A percentile compares a stretch with the other conserved stretches of the same genome.
Evolutionary conservation across 2,329 filamentous ascomycete genomes (phyloP).

Genomic region (Xylariaceae sp.): DNA sequence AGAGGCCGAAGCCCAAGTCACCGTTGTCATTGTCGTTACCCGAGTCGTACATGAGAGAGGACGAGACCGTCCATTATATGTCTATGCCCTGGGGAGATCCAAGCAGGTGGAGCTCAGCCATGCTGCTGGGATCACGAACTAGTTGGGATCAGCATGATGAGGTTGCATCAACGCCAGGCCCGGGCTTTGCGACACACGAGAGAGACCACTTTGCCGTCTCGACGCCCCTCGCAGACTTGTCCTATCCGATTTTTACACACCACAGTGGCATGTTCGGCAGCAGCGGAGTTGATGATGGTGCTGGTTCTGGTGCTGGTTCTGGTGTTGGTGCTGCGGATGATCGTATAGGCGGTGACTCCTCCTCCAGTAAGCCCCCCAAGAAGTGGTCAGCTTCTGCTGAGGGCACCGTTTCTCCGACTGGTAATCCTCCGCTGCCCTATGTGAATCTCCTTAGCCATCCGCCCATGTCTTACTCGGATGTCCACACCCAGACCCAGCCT

Average conservation of each 20-base stretch:
- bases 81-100: constrained; percentile 4
- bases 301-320: not conserved
- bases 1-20: constrained; percentile 10
- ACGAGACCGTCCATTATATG: constrained; percentile 2
- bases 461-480: constrained; percentile 13
- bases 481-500: constrained; percentile 7
- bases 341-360: not conserved
- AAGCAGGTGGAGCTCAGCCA: constrained; percentile 5
- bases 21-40: constrained; percentile 7
- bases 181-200: constrained; percentile 4
- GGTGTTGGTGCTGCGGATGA: not conserved
- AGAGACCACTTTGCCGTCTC: constrained; percentile 2
- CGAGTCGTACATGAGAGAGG: constrained; percentile 6
- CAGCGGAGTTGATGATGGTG: not conserved
- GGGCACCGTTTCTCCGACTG: not conserved
- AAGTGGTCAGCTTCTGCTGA: constrained; percentile 7
- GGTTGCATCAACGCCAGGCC: not conserved
- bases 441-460: constrained; percentile 4
- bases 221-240: not conserved
- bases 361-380: constrained; percentile 5
- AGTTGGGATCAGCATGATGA: constrained; percentile 9
- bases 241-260: constrained; percentile 1
- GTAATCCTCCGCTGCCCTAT: constrained; percentile 1
- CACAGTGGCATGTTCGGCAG: not conserved
- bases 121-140: constrained; percentile 1